Base-by-base conservation (phyloP, 2,329 filamentous ascomycete species). In the Beauveria bassiana region DNA sequence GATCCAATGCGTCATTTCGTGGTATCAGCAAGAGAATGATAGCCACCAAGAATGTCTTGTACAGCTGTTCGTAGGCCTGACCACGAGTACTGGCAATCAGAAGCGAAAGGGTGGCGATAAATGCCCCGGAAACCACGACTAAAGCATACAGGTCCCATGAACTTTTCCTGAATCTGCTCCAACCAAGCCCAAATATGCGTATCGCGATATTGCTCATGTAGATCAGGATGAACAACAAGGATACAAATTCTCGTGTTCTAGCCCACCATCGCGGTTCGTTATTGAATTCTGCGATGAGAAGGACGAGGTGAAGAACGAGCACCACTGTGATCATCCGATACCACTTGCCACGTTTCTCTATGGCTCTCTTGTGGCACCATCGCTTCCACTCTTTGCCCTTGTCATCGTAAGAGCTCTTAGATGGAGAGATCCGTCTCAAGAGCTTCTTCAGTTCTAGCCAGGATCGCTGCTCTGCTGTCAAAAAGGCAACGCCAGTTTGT, bases 381-480 rank as follows among this genome's bases (percentile, higher is more conserved):
- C 89, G 87, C 74, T 91, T 92, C 87, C 91, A 95, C 61, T 82
- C 86, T 66, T 86, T 86, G 71, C 86, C 86, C 43, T 86, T 87
- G 60, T 90, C 90, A 59, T 87, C 86, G 57, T 93, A 90, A 2
- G 93, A 93, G 65, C 91, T 88, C 73, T 96, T 98, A 0, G 95
- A 97, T 4, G 95, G 95, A 3, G 93, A 93, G 12, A 99, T 92
- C 72, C 98, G 95, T 57, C 91, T 85, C 45, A 99, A 79, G 26
- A 97, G 80, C 75, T 99, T 99, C 62, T 95, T 85, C 67, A 99
- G 76, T 73, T 99, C 95, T 16, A 99, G 83, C 95, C 95, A 99
- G 0, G 93, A 96, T 67, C 95, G 87, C 72, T 99, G 95, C 69
- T 99, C 95, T 0, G 93, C 89, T 1, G 95, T 99, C 68, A 99